Evolutionary conservation across 805 yeast genomes (phyloP).

Genomic region (Ogataea siamensis): DNA sequence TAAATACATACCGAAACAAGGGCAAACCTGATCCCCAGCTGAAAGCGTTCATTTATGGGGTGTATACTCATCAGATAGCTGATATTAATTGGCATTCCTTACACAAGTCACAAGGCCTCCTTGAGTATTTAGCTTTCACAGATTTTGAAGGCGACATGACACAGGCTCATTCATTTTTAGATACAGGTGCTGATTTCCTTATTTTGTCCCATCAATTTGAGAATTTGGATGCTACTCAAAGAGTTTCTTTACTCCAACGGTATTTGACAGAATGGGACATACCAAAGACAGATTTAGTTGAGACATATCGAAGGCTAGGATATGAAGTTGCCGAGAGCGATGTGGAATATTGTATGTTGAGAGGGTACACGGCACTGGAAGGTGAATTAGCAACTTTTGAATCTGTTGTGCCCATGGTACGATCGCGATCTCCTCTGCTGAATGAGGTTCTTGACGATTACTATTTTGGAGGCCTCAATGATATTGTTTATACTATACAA

Average conservation of each 20-base stretch:
- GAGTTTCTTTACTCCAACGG: slow-evolving; percentile 18
- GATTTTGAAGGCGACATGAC: slow-evolving; percentile 53
- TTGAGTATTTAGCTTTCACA: slow-evolving; percentile 45
- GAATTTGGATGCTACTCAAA: slow-evolving; percentile 21
- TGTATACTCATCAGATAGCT: slow-evolving; percentile 59
- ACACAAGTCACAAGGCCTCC: slow-evolving; percentile 52
- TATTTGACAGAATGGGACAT: slow-evolving; percentile 38
- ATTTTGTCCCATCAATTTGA: slow-evolving; percentile 39
- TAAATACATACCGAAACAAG: slow-evolving; percentile 36
- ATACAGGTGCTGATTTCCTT: slow-evolving; percentile 64
- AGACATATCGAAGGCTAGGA: slow-evolving; percentile 41
- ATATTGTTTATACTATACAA: slow-evolving; percentile 40
- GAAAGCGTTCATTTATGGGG: slow-evolving; percentile 56
- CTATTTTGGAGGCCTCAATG: slow-evolving; percentile 52
- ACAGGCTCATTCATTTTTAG: slow-evolving; percentile 54
- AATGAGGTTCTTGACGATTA: slow-evolving; percentile 44
- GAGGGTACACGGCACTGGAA: slow-evolving; percentile 52
- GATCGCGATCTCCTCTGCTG: slow-evolving; percentile 42
- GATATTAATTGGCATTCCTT: slow-evolving; percentile 71
- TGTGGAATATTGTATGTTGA: slow-evolving; percentile 47
- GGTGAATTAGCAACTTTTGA: slow-evolving; percentile 39
- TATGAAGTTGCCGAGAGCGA: slow-evolving; percentile 33
- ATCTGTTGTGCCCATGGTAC: slow-evolving; percentile 11
- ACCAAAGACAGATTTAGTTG: slow-evolving; percentile 44
- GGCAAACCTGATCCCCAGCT: slow-evolving; percentile 24